Percentiles rank a stretch among this genome's conserved stretches.
Conservation (phyloP, 1,284 basidiomycete genomes). For the Tilletiaria anomala region DNA sequence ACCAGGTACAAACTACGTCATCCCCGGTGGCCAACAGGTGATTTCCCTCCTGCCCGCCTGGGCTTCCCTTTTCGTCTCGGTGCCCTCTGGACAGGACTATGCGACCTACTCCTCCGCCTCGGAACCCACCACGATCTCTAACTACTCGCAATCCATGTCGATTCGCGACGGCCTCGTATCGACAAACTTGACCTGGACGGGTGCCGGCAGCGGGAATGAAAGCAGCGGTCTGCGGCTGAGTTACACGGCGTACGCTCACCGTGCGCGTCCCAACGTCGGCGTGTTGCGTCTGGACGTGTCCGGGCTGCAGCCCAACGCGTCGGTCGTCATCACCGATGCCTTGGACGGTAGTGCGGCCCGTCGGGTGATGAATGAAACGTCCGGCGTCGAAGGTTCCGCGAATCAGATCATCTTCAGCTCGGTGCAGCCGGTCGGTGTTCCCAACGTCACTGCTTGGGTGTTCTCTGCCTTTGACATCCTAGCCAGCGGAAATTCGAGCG, state of each 20-base stretch:
- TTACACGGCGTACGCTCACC: conserved; percentile 23
- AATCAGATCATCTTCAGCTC: conserved; percentile 16
- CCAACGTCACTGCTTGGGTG: conserved; percentile 12
- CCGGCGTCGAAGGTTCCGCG: conserved; percentile 4
- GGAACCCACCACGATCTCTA: conserved; percentile 7
- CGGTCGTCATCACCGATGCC: conserved; percentile 20
- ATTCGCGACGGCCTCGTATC: conserved; percentile 20
- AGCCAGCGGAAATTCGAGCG: conserved; percentile 3
- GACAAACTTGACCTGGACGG: conserved; percentile 17
- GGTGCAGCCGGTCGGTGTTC: conserved; percentile 17
- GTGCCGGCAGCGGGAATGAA: background rate
- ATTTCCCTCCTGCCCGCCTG: conserved; percentile 26
- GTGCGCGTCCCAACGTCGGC: conserved; percentile 13
- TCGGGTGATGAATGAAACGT: conserved; percentile 11
- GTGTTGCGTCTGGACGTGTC: conserved; percentile 13
- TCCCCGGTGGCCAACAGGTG: conserved; percentile 20
- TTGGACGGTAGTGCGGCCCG: conserved; percentile 26
- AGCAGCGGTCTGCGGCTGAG: conserved; percentile 8
- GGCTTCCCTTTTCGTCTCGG: conserved; percentile 16
- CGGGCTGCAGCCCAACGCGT: conserved; percentile 2
- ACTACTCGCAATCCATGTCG: conserved; percentile 19
- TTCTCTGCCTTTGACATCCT: conserved; percentile 3
- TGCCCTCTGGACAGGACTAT: no score
- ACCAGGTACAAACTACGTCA: conserved; percentile 17
- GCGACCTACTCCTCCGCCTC: conserved; percentile 11